Conservation (phyloP, 2,329 filamentous ascomycete genomes). For the Phyllosticta citribraziliensis region DNA sequence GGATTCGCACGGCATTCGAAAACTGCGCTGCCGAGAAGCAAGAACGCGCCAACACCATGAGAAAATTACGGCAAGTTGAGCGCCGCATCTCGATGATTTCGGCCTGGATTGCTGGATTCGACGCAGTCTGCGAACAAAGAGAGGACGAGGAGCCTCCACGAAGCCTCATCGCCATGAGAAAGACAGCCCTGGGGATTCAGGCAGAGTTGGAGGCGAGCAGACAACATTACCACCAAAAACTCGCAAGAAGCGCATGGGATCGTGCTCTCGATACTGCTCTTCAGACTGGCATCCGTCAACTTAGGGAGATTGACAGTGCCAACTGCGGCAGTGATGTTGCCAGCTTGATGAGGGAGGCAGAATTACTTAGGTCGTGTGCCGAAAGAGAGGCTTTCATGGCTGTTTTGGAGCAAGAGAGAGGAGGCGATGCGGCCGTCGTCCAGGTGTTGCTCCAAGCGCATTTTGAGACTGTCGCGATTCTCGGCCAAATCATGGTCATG, state of each 20-base stretch:
- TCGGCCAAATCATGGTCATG: constrained; percentile 74
- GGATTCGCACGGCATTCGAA: constrained; percentile 76
- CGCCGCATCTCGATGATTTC: constrained; percentile 78
- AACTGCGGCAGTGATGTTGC: constrained; percentile 59
- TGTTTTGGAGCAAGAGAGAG: constrained; percentile 75
- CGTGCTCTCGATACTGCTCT: constrained; percentile 78
- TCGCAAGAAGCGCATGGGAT: constrained; percentile 79
- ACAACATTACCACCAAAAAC: constrained; percentile 78
- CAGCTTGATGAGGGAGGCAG: constrained; percentile 68
- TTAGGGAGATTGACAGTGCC: constrained; percentile 58
- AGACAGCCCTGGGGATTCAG: constrained; percentile 79
- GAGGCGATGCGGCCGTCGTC: constrained; percentile 64
- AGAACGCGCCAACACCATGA: constrained; percentile 70
- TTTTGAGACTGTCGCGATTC: constrained; percentile 78
- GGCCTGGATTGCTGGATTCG: constrained; percentile 88
- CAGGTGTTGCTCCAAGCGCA: constrained; percentile 82
- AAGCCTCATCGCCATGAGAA: constrained; percentile 66
- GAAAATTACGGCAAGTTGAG: constrained; percentile 72
- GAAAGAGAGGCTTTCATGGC: constrained; percentile 69
- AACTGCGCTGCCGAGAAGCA: constrained; percentile 67
- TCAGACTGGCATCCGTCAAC: constrained; percentile 70
- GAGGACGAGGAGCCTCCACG: constrained; percentile 57
- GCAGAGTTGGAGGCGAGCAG: constrained; percentile 82
- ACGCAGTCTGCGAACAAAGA: constrained; percentile 63
- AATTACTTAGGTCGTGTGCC: constrained; percentile 74